Percentiles rank a stretch among this genome's conserved stretches.
Conservation (phyloP, 176 grass and related monocot species). For the Cymbopogon citratus region DNA sequence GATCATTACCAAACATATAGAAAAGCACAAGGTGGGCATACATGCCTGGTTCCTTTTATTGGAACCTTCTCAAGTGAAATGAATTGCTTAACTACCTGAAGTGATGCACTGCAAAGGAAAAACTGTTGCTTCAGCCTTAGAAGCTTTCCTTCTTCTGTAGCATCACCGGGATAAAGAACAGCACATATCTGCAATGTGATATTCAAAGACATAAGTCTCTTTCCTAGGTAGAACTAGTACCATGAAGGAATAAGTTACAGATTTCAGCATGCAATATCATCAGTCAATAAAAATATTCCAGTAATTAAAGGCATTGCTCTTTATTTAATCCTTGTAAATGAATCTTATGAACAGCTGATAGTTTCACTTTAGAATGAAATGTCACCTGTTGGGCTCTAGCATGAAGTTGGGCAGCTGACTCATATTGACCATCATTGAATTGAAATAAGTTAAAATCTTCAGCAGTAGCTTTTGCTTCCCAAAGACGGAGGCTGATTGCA, state of each 20-base stretch:
- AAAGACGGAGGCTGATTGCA: constrained; percentile 90
- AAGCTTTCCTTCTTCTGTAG: constrained; percentile 94
- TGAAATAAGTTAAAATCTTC: constrained; percentile 92
- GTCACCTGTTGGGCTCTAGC: constrained; percentile 86
- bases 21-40: neutral
- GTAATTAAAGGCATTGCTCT: constrained; percentile 4
- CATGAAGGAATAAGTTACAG: neutral
- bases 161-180: constrained; percentile 86
- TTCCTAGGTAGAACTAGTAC: neutral
- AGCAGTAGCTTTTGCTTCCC: constrained; percentile 81
- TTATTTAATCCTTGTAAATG: neutral
- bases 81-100: constrained; percentile 65
- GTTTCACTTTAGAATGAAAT: constrained; percentile 17
- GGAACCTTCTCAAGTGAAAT: constrained; percentile 11
- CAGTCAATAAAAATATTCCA: neutral
- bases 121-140: constrained; percentile 91
- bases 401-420: constrained; percentile 79
- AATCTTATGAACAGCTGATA: neutral
- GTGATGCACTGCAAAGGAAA: constrained; percentile 98
- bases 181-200: constrained; percentile 80
- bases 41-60: neutral
- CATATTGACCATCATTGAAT: constrained; percentile 92
- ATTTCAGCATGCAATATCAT: constrained; percentile 19
- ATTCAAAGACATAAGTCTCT: constrained; percentile 7
- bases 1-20: neutral